Conservation (phyloP, 2,329 filamentous ascomycete species). For the Cryphonectria carpinicola region DNA sequence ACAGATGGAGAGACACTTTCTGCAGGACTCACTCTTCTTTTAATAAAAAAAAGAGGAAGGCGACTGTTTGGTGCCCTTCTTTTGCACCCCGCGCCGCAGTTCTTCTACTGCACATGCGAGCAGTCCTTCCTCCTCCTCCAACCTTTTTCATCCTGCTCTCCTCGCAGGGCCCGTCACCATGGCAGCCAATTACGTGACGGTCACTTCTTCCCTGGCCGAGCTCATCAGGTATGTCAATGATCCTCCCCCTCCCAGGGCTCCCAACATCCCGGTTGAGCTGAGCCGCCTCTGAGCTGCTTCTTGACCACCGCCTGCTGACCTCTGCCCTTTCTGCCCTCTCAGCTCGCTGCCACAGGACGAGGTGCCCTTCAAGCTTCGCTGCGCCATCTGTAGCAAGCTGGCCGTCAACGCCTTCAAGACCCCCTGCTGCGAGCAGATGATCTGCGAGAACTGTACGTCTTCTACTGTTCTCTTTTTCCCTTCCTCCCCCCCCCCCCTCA, state of each 20-base stretch:
- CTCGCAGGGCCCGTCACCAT: conserved; percentile 31
- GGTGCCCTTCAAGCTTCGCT: conserved; percentile 94
- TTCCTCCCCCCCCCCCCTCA: background rate
- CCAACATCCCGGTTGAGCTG: background rate
- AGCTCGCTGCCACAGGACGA: conserved; percentile 81
- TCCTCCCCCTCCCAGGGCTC: background rate
- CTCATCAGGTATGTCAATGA: conserved; percentile 55
- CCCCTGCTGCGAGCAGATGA: conserved; percentile 93
- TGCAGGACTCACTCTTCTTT: background rate
- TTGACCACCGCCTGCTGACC: conserved; percentile 13
- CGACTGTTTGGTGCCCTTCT: conserved; percentile 18
- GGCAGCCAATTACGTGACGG: conserved; percentile 32
- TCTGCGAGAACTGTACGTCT: conserved; percentile 80
- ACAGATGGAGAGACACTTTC: conserved; percentile 20
- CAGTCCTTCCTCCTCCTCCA: background rate
- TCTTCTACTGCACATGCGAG: conserved; percentile 15
- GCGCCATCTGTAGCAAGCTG: conserved; percentile 89
- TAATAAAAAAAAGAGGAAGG: conserved; percentile 3
- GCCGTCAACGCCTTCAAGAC: conserved; percentile 89
- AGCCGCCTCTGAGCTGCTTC: too few species aligned
- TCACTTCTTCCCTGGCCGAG: conserved; percentile 59
- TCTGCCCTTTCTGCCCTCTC: conserved; percentile 19
- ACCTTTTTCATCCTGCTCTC: background rate
- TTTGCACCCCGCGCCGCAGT: conserved; percentile 22
- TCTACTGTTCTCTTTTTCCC: background rate